Conservation (phyloP, 2,329 filamentous ascomycete genomes). For the Calycina herbarum region DNA sequence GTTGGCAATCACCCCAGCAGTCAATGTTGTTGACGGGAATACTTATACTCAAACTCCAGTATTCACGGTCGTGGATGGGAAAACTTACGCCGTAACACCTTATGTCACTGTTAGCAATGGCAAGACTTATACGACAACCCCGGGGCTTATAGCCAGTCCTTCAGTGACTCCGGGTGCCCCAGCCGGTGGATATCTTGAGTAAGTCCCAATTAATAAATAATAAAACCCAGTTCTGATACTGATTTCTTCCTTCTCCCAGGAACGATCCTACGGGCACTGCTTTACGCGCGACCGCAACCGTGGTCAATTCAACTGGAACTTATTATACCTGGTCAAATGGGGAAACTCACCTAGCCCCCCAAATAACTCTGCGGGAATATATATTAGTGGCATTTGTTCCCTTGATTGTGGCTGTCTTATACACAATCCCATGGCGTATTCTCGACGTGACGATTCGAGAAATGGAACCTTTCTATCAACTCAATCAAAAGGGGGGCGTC, state of each 20-base stretch:
- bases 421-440: constrained; percentile 43
- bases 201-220: not conserved
- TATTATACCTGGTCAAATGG: constrained; percentile 20
- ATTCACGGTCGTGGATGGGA: constrained; percentile 12
- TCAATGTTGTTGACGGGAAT: constrained; percentile 15
- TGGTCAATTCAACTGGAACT: constrained; percentile 25
- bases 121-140: constrained; percentile 11
- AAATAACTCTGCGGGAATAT: constrained; percentile 38
- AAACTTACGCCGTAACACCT: constrained; percentile 16
- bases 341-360: constrained; percentile 11
- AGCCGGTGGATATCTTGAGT: not conserved
- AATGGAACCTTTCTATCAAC: constrained; percentile 43
- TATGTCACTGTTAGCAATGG: constrained; percentile 18
- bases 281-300: constrained; percentile 15
- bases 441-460: constrained; percentile 42
- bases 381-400: constrained; percentile 47
- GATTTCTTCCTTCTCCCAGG: not conserved
- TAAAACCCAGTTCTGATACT: not conserved
- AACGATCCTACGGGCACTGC: not conserved
- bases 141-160: constrained; percentile 1
- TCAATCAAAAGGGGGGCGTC: constrained; percentile 42
- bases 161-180: not conserved
- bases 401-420: constrained; percentile 41
- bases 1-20: constrained; percentile 11
- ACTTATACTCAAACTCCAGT: constrained; percentile 15